Base-by-base conservation (phyloP, 164 flowering plant species). In the Litsea cubeba region DNA sequence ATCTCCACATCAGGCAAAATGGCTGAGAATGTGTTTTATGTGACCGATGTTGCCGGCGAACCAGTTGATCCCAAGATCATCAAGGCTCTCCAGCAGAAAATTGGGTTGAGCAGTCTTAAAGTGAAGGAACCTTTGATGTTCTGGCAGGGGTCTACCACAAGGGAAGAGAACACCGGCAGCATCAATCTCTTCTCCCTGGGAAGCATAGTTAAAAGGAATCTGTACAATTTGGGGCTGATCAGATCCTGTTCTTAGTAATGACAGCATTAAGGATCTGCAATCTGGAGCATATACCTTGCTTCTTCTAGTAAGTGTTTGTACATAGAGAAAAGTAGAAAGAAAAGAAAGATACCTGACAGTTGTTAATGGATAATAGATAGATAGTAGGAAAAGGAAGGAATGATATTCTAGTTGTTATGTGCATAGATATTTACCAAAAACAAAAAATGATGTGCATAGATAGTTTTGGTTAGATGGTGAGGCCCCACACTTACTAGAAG, bases 161-260 rank as follows among this genome's bases (percentile, higher is more conserved):
- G 76, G 86, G 85, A 62, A n/a, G 35, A 62, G 35, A 82, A 50
- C 22, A 86, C 93, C 10, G 91, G 90, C 64, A 17, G 60, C 60
- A 83, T 92, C 24, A 87, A 87, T 81, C 76, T 93, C 81, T 70
- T 89, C 64, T 92, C 96, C 20, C 83, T 95, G 70, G 99, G 98
- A 20, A 93, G 94, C 83, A n/a, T 96, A 65, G 89, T 96, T 70
- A 89, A 85, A 75, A 90, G 85, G 88, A 94, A 94, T 84, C 88
- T 95, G 2, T 88, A 81, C 91, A 85, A 83, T 72, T 82, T 94
- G 89, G 97, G 99, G 5, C 73, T 90, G 81, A 92, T 95, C 74
- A 92, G 82, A 78, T 92, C 97, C 51, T 88, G 80, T 81, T 90
- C 97, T 77, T 93, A 76, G 71, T 25, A 40, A 64, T 60, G 63